These are phyloP conservation scores for Aethionema arabicum DNA, from an alignment of 345 rosid species.

Conservation along the genomic window DNA sequence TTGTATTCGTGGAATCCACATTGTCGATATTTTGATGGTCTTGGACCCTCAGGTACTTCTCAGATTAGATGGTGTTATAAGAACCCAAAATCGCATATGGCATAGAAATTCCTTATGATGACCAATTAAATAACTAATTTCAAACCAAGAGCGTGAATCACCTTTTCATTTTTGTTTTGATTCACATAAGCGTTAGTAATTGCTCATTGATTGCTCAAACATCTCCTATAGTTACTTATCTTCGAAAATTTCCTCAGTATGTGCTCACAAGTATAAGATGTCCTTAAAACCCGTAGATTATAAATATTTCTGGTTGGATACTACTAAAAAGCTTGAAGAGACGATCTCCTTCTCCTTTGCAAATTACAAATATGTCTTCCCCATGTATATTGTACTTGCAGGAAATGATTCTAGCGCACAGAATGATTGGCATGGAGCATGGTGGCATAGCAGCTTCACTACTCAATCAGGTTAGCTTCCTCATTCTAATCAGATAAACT, in stretches of 20 bases:
- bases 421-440: slow-evolving; percentile 94
- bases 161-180: background rate
- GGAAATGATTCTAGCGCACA: slow-evolving; percentile 91
- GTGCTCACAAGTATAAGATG: slow-evolving; percentile 1
- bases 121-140: background rate
- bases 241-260: too few species aligned
- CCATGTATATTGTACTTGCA: slow-evolving; percentile 31
- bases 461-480: slow-evolving; percentile 57
- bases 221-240: too few species aligned
- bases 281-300: slow-evolving; percentile 1
- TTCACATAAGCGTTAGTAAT: slow-evolving; percentile 9
- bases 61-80: slow-evolving; percentile 14
- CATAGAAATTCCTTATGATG: background rate
- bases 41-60: slow-evolving; percentile 82
- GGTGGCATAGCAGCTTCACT: slow-evolving; percentile 90
- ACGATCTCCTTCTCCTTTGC: background rate
- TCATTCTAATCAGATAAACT: background rate
- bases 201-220: too few species aligned
- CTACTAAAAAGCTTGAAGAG: slow-evolving; percentile 21
- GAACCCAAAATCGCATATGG: background rate
- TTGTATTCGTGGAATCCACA: slow-evolving; percentile 92
- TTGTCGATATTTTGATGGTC: slow-evolving; percentile 85
- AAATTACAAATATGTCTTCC: slow-evolving; percentile 19
- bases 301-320: slow-evolving; percentile 12
- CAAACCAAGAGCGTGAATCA: slow-evolving; percentile 7